Evolutionary conservation across 1,139 yeast genomes (phyloP).

Genomic region (Candida sp.): DNA sequence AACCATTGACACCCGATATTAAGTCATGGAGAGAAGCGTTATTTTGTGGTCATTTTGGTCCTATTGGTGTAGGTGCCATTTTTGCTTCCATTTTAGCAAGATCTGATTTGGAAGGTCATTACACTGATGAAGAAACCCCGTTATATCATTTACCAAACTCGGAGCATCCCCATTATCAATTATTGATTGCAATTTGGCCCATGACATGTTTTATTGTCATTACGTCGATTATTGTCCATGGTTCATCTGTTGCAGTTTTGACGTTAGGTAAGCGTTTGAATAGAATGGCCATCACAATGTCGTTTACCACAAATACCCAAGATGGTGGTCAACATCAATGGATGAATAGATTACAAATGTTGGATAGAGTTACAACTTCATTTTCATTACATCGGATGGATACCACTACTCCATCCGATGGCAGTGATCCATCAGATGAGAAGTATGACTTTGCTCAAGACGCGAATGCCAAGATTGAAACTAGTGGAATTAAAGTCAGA

Average conservation of each 20-base stretch:
- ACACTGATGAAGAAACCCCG: conserved; percentile 59
- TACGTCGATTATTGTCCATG: conserved; percentile 89
- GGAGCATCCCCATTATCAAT: conserved; percentile 59
- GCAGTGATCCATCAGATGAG: conserved; percentile 12
- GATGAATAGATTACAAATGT: conserved; percentile 83
- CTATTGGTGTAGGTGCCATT: conserved; percentile 97
- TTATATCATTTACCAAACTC: conserved; percentile 49
- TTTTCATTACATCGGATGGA: conserved; percentile 81
- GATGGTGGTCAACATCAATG: conserved; percentile 50
- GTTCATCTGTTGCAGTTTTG: conserved; percentile 94
- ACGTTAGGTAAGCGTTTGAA: conserved; percentile 86
- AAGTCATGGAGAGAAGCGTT: conserved; percentile 94
- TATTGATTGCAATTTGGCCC: conserved; percentile 86
- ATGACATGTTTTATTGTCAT: conserved; percentile 80
- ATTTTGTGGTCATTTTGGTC: conserved; percentile 97
- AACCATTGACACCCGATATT: conserved; percentile 87
- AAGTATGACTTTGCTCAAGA: conserved; percentile 8
- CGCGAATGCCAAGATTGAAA: conserved; percentile 45
- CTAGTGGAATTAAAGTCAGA: conserved; percentile 65
- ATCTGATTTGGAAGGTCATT: conserved; percentile 64
- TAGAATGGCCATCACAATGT: conserved; percentile 90
- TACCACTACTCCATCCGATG: conserved; percentile 39
- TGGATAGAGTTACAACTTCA: conserved; percentile 70
- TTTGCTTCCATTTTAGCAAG: conserved; percentile 87
- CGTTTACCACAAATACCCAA: conserved; percentile 68